Base-by-base conservation (phyloP, 352 stramenopile genomes). In the Globisporangium recalcitrans region DNA sequence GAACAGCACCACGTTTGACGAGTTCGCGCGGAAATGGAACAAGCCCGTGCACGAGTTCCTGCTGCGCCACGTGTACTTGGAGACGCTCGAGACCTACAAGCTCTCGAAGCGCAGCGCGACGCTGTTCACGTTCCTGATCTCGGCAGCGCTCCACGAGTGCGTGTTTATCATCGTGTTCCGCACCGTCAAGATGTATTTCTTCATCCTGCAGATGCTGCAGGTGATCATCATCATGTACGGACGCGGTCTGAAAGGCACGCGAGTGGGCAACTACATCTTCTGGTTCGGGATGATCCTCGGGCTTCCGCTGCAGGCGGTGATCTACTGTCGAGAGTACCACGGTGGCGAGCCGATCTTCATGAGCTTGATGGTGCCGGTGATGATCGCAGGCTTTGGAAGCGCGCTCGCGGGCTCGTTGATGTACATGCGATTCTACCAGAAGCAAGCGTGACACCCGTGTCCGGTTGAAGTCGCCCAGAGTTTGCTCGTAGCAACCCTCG, bases 21-120 rank as follows among this genome's bases (percentile, higher is more conserved):
- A 92, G 71, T 96, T 96, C 65, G 87, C 83, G 44, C 77, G 96
- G 64, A 88, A 98, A 47, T 99, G 97, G 97, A 99, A 99, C 74
- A 93, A 98, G 57, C 96, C 96, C 5, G 96, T 99, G 24, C 96
- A 99, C 68, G 96, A 98, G 69, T 98, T 97, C 77, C 63, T 97
- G 52, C 64, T 92, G 51, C 82, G 87, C 22, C 87, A 96, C 53
- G 77, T 96, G 38, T 97, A 94, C 57, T 64, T 95, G 9, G 80
- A 93, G 66, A 82, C 70, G 13, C 69, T 90, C 42, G 81, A 92
- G 29, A 87, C 70, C 54, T 89, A 87, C 70, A 90, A 90, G 48
- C 65, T 84, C 26, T 85, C 71, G 16, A 82, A 77, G 22, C 85
- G 69, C 68, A 96, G 67, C 67, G 94, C 71, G 61, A 97, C 75